phyloP scores from a whole-genome alignment of 176 grass and related monocot genomes.

The Cenchrus purpureus region DNA sequence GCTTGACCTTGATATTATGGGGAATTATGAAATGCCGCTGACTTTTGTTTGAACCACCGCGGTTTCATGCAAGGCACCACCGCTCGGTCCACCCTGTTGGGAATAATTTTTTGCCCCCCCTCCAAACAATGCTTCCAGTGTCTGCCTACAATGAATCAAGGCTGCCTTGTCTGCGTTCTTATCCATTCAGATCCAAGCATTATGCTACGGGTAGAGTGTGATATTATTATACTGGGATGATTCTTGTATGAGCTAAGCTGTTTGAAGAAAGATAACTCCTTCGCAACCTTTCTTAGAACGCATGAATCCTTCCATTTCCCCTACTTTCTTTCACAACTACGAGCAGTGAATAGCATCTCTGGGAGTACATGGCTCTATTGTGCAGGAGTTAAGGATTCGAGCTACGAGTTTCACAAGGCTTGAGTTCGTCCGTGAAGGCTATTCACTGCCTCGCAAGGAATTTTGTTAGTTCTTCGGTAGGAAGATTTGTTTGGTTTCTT shows the following conservation, averaged over 20 bases:
- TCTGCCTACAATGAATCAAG: background rate
- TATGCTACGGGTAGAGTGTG: conserved; percentile 9
- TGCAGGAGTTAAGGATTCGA: too few species aligned
- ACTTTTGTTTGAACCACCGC: background rate
- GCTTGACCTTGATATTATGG: background rate
- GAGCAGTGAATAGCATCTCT: too few species aligned
- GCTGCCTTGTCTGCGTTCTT: conserved; percentile 16
- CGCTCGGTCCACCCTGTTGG: too few species aligned
- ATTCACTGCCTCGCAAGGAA: too few species aligned
- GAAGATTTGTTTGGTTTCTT: too few species aligned
- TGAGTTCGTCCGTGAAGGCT: too few species aligned
- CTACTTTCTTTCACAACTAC: too few species aligned
- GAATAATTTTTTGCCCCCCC: background rate
- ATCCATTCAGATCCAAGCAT: conserved; percentile 24
- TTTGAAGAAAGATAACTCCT: background rate
- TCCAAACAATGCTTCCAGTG: background rate
- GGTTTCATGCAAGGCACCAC: too few species aligned
- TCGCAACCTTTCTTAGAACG: background rate
- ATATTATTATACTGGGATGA: background rate
- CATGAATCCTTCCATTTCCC: background rate
- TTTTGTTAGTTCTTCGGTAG: too few species aligned
- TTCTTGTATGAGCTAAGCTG: conserved; percentile 1
- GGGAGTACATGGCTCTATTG: too few species aligned
- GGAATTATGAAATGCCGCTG: background rate
- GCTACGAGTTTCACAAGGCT: too few species aligned